phyloP scores from a whole-genome alignment of 2,329 filamentous ascomycete species.

The Neopestalotiopsis sp. region DNA sequence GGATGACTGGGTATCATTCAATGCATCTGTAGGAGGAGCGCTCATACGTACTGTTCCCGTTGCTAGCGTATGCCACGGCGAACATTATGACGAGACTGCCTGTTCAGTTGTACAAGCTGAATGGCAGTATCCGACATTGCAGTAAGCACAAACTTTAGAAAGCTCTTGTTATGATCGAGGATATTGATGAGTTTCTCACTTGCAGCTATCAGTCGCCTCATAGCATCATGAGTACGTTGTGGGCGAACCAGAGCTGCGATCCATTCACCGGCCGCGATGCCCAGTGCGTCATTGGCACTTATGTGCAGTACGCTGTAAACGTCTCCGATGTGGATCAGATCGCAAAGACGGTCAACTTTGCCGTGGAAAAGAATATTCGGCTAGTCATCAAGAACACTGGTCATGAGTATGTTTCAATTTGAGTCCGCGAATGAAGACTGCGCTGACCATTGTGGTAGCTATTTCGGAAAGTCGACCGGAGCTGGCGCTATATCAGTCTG shows the following conservation, averaged over 20 bases:
- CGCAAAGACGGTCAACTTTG: constrained; percentile 28
- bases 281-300: constrained; percentile 43
- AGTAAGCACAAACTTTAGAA: constrained; percentile 14
- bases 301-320: constrained; percentile 37
- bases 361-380: constrained; percentile 23
- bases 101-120: constrained; percentile 24
- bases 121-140: constrained; percentile 22
- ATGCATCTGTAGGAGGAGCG: constrained; percentile 48
- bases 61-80: constrained; percentile 47
- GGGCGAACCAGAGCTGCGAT: constrained; percentile 42
- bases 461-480: constrained; percentile 41
- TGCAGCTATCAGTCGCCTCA: constrained; percentile 27
- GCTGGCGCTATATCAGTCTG: constrained; percentile 35
- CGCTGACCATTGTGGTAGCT: constrained; percentile 37
- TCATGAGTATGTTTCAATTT: neutral
- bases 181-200: constrained; percentile 20
- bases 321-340: constrained; percentile 30
- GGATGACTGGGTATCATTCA: constrained; percentile 48
- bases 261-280: constrained; percentile 40
- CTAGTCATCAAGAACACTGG: constrained; percentile 47
- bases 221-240: constrained; percentile 42
- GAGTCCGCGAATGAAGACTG: constrained; percentile 38
- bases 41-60: constrained; percentile 52
- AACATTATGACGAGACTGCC: constrained; percentile 19
- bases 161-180: neutral